Percentiles rank a stretch among this genome's conserved stretches.
Conservation (phyloP, 352 stramenopile species). For the Pythium coloratum region DNA sequence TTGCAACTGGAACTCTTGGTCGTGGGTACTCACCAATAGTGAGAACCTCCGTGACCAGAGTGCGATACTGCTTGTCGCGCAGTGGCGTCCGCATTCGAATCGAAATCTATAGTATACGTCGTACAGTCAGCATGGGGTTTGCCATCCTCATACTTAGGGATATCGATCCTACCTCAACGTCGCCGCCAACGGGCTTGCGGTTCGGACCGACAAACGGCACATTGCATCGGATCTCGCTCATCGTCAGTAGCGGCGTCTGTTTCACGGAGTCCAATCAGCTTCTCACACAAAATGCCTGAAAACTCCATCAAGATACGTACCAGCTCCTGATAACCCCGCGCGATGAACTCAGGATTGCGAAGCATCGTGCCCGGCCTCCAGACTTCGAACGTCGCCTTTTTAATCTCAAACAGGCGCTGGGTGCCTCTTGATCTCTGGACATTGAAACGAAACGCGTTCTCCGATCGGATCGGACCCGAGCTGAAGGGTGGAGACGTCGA, state of each 20-base stretch:
- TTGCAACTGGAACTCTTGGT: neutral
- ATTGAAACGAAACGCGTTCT: slow-evolving; percentile 45
- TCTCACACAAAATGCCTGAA: neutral
- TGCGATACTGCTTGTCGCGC: slow-evolving; percentile 57
- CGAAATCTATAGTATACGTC: slow-evolving; percentile 36
- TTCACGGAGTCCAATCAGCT: too few relatives aligned
- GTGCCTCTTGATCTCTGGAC: slow-evolving; percentile 63
- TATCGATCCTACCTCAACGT: slow-evolving; percentile 49
- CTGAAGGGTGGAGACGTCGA: slow-evolving; percentile 31
- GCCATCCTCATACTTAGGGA: too few relatives aligned
- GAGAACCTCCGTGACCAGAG: slow-evolving; percentile 47
- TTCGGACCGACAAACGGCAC: slow-evolving; percentile 72
- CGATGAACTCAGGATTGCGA: slow-evolving; percentile 64
- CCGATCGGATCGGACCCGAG: slow-evolving; percentile 23
- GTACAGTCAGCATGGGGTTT: too few relatives aligned
- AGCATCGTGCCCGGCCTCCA: slow-evolving; percentile 65
- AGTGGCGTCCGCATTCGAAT: slow-evolving; percentile 59
- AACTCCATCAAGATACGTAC: slow-evolving; percentile 27
- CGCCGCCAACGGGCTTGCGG: slow-evolving; percentile 59
- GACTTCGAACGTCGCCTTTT: slow-evolving; percentile 78
- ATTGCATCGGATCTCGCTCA: slow-evolving; percentile 46
- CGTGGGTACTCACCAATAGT: slow-evolving; percentile 55
- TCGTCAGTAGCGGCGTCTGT: slow-evolving; percentile 51
- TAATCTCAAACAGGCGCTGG: slow-evolving; percentile 78
- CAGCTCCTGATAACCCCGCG: slow-evolving; percentile 65